Conservation (phyloP, 176 grass and related monocot species). For the Triticum dicoccoides region DNA sequence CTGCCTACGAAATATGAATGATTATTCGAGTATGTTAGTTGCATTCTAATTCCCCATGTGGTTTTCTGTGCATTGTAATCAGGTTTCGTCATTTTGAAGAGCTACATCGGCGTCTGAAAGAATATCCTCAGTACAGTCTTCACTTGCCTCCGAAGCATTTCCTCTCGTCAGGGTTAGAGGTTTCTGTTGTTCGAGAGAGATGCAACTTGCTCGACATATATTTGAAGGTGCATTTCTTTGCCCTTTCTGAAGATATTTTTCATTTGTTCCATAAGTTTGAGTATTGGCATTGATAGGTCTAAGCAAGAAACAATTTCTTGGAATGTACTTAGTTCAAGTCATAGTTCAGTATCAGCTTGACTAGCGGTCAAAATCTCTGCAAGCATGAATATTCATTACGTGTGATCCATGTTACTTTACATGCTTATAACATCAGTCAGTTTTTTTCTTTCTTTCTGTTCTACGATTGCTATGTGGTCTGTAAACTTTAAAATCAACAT, state of each 20-base stretch:
- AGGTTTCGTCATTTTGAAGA: constrained; percentile 99
- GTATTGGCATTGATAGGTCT: constrained; percentile 2
- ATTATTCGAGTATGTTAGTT: constrained; percentile 19
- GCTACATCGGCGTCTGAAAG: constrained; percentile 91
- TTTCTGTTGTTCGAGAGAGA: constrained; percentile 90
- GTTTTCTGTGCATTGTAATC: constrained; percentile 25
- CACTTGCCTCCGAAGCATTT: constrained; percentile 96
- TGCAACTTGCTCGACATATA: constrained; percentile 92
- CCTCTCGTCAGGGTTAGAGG: constrained; percentile 92
- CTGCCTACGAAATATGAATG: neutral
- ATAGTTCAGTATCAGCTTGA: constrained; percentile 5
- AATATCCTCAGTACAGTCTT: constrained; percentile 94
- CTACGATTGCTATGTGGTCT: constrained; percentile 15
- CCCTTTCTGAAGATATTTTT: constrained; percentile 25
- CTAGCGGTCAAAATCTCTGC: constrained; percentile 5
- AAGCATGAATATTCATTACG: constrained; percentile 7
- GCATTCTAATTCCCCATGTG: neutral
- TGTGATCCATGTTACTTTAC: constrained; percentile 16
- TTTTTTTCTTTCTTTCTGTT: constrained; percentile 8
- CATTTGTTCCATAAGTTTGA: neutral
- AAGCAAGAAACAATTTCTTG: constrained; percentile 18
- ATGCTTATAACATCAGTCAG: neutral
- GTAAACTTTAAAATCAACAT: constrained; percentile 5
- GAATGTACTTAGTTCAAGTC: constrained; percentile 1
- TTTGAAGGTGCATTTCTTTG: constrained; percentile 76